phyloP scores from a whole-genome alignment of 257 asterid genomes.

The Capsicum baccatum region DNA sequence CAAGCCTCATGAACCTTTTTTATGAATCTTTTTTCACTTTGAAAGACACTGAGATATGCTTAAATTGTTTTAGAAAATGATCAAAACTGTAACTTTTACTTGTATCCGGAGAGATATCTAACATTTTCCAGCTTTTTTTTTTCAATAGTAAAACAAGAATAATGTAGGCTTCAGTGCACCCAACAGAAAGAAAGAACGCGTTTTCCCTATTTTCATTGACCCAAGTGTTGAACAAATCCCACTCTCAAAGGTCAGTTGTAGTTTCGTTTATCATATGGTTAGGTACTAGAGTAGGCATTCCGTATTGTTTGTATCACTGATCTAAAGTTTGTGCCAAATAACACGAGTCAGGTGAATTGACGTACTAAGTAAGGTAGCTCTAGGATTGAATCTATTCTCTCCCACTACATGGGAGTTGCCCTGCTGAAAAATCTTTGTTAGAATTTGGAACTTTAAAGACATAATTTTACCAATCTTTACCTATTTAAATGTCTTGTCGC shows the following conservation, averaged over 20 bases:
- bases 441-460: background rate
- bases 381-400: background rate
- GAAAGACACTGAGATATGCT: background rate
- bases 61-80: background rate
- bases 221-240: background rate
- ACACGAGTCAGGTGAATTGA: background rate
- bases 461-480: background rate
- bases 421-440: background rate
- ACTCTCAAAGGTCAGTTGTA: background rate
- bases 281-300: background rate
- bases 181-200: background rate
- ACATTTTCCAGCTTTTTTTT: background rate
- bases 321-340: background rate
- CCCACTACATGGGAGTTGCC: background rate
- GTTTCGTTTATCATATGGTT: background rate
- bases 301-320: background rate
- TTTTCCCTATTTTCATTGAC: background rate
- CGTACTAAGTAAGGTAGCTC: background rate
- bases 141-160: background rate
- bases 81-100: background rate
- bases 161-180: background rate
- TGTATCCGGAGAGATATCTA: background rate
- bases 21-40: too few relatives aligned
- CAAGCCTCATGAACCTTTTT: too few relatives aligned
- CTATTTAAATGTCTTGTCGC: background rate